Evolutionary conservation across 768 basidiomycete genomes (phyloP), one percentile per base, ranked within the genome.

Genomic region (Mycena albidolilacea): DNA sequence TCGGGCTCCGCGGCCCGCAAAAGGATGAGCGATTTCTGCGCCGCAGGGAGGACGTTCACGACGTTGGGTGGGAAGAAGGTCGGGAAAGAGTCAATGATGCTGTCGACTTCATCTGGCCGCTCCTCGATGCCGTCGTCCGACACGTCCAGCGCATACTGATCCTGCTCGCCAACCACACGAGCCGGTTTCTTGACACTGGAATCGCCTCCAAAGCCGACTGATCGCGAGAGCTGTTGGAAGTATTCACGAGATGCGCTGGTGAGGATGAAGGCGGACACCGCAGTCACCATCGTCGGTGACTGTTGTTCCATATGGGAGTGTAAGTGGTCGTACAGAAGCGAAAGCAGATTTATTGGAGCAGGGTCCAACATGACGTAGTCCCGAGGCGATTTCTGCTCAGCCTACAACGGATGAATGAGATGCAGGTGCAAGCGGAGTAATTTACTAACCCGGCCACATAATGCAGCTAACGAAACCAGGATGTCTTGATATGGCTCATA

Each of bases 221-320:
- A 90, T 23, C 81, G 83, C 58, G 90, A 90, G 0, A 95, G 80
- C 37, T 85, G 79, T 50, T 87, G 83, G 52, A 95, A 83, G 73
- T 93, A 95, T 65, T 90, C 89, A 30, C 84, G 85, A 0, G 93
- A 95, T 0, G 90, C 84, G 46, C 83, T 82, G 0, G 91, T 89
- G 48, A 96, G 82, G n/a, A 95, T 86, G 74, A 89, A 93, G 0
- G 94, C 93, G 54, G 93, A 82, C 10, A 88, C 84, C 1, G 92
- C 90, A 21, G 80, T 85, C 67, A 92, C 82, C 17, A 78, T 75
- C 5, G 78, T 81, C 0, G 86, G 79, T 2, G 94, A 90, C 59
- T 86, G 87, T 2, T 84, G 85, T 58, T 90, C 88, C 30, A 93
- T 74, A 69, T 92, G 90, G 1, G 71, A 76, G 48, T 87, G 80